Base-by-base conservation (phyloP, 73 alveolate genomes). In the Stentor coeruleus region DNA sequence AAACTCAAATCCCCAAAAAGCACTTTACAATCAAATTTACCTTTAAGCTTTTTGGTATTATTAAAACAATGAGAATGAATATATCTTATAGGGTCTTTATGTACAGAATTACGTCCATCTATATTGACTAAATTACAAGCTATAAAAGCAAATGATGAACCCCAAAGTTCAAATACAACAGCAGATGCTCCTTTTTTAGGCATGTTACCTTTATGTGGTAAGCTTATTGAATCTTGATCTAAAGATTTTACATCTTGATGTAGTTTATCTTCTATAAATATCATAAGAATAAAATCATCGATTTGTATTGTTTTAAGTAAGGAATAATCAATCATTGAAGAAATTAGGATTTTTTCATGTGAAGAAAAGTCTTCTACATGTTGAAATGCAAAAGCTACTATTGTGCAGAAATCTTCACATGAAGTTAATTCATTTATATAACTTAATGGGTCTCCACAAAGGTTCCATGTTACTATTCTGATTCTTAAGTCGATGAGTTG, bases 171-270 rank as follows among this genome's bases (percentile, higher is more conserved):
- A 42, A 96, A 93, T 42, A 96, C 80, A 31, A 96, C 90, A 6
- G 87, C 87, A 36, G 93, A 93, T 3, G 97, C 98, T 39, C 98
- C 99, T 88, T 96, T 96, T 74, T 95, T 96, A 20, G 98, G 98
- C 4, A 92, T 74, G 40, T 91, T 82, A 0, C 98, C 99, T 33
- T 93, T 93, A 41, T 91, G 81, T 0, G 99, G 99, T 3, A 95
- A 85, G 75, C 96, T 96, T 39, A 92, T 77, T 28, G 74, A 85
- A 58, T 89, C 92, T 36, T 74, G 75, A 59, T 85, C 79, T 36
- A 89, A 76, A 20, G 20, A 11, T 6, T 6, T 11, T 11, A 49
- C 66, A 11, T 49, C 66, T 49, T 49, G 28, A 11, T 11, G 6
- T 20, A 49, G 20, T 20, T 20, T 20, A 20, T 49, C 66, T 11